Conservation (phyloP, 352 stramenopile species). For the Phytophthora citrophthora region DNA sequence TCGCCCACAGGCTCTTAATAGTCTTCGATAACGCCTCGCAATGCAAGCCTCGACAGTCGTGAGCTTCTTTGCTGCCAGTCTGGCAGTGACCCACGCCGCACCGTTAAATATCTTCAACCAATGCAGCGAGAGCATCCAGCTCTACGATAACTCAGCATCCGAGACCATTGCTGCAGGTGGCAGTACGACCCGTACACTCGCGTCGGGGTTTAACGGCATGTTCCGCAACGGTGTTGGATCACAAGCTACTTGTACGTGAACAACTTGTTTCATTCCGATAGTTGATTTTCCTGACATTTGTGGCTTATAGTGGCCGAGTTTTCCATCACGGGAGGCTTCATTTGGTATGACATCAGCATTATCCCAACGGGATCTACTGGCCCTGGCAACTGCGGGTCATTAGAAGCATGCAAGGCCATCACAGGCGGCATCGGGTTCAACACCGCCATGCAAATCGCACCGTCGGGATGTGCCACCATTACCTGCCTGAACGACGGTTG, state of each 20-base stretch:
- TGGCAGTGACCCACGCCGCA: constrained; percentile 25
- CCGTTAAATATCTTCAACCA: constrained; percentile 61
- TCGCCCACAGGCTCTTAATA: not conserved
- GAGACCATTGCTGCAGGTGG: constrained; percentile 42
- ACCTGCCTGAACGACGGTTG: constrained; percentile 51
- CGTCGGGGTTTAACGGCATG: constrained; percentile 57
- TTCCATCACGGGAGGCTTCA: constrained; percentile 33
- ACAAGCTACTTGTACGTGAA: constrained; percentile 44
- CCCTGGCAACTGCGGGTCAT: constrained; percentile 44
- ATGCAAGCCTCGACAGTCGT: constrained; percentile 17
- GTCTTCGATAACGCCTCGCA: not conserved
- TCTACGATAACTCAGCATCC: constrained; percentile 64
- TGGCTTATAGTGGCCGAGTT: constrained; percentile 51
- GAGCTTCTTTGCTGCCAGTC: constrained; percentile 15
- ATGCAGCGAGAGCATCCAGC: constrained; percentile 48
- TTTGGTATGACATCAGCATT: constrained; percentile 67
- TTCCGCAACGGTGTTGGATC: constrained; percentile 57
- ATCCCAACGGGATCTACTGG: constrained; percentile 45
- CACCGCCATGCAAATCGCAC: constrained; percentile 54
- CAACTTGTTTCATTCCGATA: not conserved
- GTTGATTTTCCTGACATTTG: constrained; percentile 8
- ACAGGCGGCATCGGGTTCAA: constrained; percentile 63
- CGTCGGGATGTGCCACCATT: constrained; percentile 47
- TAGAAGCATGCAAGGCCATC: constrained; percentile 46
- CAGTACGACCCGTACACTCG: constrained; percentile 42